Evolutionary conservation across 768 basidiomycete species (phyloP).

Genomic region (Phylloporus rhodoxanthus): DNA sequence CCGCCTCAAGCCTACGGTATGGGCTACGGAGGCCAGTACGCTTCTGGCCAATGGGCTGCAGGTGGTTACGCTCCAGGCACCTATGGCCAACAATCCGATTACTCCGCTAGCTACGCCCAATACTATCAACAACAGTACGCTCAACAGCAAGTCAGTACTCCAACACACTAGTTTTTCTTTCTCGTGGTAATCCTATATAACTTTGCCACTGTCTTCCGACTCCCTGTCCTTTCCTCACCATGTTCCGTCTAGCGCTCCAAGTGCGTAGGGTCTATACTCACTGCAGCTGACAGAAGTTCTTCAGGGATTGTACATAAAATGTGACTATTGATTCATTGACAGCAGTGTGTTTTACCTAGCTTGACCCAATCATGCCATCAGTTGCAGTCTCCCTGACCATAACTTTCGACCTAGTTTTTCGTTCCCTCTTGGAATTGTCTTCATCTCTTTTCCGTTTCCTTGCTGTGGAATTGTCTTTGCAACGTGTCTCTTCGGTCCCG

Average conservation of each 20-base stretch:
- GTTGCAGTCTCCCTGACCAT: background rate
- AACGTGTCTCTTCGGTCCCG: background rate
- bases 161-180: constrained; percentile 26
- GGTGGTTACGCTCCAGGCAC: constrained; percentile 30
- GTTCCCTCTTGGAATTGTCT: constrained; percentile 16
- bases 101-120: constrained; percentile 70
- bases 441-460: constrained; percentile 27
- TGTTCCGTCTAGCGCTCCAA: constrained; percentile 19
- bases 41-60: constrained; percentile 34
- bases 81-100: constrained; percentile 53
- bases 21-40: constrained; percentile 41
- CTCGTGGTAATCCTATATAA: constrained; percentile 26
- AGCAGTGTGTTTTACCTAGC: constrained; percentile 23
- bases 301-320: constrained; percentile 24
- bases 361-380: constrained; percentile 2
- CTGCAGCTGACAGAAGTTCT: constrained; percentile 32
- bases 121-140: constrained; percentile 88
- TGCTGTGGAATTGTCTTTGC: constrained; percentile 1
- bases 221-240: constrained; percentile 15
- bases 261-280: constrained; percentile 30
- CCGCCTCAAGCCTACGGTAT: constrained; percentile 59
- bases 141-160: constrained; percentile 60
- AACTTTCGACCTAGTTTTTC: constrained; percentile 10
- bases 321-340: constrained; percentile 28
- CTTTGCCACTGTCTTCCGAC: constrained; percentile 13